A percentile compares a stretch with the other conserved stretches of the same genome.
These are phyloP conservation scores for Sclerotinia subarctica DNA, from an alignment of 2,329 filamentous ascomycete species.

Conservation along the genomic window DNA sequence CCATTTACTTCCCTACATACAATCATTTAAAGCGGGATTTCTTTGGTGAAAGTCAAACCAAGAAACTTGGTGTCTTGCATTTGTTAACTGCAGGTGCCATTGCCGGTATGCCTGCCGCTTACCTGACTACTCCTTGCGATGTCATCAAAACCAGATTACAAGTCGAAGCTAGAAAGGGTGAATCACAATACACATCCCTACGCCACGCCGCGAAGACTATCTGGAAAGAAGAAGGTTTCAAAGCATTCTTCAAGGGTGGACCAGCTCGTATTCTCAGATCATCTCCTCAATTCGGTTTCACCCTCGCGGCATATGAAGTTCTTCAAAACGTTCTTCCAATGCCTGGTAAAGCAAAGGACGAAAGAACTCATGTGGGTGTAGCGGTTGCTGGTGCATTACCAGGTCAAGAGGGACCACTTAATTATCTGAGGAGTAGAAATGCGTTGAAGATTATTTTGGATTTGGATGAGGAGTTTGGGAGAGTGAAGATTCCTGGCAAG, in stretches of 20 bases:
- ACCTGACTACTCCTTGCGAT: constrained; percentile 95
- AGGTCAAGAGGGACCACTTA: constrained; percentile 40
- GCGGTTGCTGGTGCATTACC: constrained; percentile 54
- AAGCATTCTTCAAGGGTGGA: constrained; percentile 97
- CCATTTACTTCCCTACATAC: constrained; percentile 98
- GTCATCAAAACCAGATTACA: constrained; percentile 99
- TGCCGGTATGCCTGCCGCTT: constrained; percentile 85
- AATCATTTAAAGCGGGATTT: constrained; percentile 89
- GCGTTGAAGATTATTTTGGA: constrained; percentile 95
- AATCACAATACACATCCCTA: constrained; percentile 81
- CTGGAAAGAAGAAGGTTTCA: constrained; percentile 86
- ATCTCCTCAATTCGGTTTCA: constrained; percentile 97
- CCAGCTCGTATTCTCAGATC: constrained; percentile 92
- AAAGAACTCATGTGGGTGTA: constrained; percentile 51
- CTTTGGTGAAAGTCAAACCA: constrained; percentile 83
- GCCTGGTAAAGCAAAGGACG: constrained; percentile 59
- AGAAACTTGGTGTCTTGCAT: constrained; percentile 87
- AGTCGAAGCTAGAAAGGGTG: constrained; percentile 94
- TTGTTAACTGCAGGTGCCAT: constrained; percentile 94
- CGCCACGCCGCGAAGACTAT: constrained; percentile 83
- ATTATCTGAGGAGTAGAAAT: constrained; percentile 75
- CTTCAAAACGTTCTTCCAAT: constrained; percentile 77
- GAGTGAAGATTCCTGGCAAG: constrained; percentile 32
- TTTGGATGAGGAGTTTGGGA: constrained; percentile 88
- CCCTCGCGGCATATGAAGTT: constrained; percentile 90